Conservation (phyloP, 176 grass and related monocot genomes). For the Pharus latifolius region DNA sequence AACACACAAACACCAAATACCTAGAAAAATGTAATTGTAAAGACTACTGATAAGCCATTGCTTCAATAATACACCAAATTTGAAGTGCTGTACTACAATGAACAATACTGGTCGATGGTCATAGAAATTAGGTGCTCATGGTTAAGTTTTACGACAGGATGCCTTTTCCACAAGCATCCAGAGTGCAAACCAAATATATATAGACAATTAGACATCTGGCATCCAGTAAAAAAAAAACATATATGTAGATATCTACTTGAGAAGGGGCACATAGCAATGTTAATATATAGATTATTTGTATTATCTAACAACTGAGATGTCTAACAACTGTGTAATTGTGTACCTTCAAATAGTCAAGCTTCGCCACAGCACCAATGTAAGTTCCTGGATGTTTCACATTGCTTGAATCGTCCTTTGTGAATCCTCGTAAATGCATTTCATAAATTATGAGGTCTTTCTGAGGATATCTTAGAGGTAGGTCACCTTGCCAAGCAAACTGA, state of each 20-base stretch:
- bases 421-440: slow-evolving; percentile 95
- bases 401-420: slow-evolving; percentile 77
- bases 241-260: background rate
- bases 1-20: background rate
- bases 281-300: background rate
- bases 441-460: slow-evolving; percentile 78
- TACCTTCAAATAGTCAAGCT: slow-evolving; percentile 87
- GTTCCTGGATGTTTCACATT: slow-evolving; percentile 66
- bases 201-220: too few species aligned
- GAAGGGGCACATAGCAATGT: background rate
- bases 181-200: background rate
- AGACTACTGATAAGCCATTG: background rate
- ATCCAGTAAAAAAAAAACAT: too few species aligned
- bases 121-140: background rate
- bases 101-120: background rate
- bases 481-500: slow-evolving; percentile 94
- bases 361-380: slow-evolving; percentile 56
- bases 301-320: background rate
- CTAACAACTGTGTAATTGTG: background rate
- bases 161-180: background rate
- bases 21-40: background rate
- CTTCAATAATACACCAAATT: background rate
- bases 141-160: background rate
- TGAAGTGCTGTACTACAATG: background rate
- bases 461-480: slow-evolving; percentile 46